Base-by-base conservation (phyloP, 495 filamentous ascomycete genomes). In the Cairneyella variabilis region DNA sequence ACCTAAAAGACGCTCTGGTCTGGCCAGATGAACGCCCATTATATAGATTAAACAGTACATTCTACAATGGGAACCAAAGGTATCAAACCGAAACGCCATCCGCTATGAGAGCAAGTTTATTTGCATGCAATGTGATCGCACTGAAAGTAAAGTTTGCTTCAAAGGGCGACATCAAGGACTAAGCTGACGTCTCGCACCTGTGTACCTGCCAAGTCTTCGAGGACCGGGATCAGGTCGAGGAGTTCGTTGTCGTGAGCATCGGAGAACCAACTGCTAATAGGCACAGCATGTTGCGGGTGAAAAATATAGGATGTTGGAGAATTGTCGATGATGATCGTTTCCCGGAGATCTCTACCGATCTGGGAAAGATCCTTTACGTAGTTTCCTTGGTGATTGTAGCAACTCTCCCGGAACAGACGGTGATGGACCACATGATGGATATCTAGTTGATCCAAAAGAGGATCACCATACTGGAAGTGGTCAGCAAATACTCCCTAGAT, bases 251-350 rank as follows among this genome's bases (percentile, higher is more conserved):
- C 93, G 71, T 99, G 93, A 51, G 95, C 93, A 73, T 99, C 93
- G 63, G 91, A 97, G 76, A 99, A 99, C 93, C 93, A 99, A 79
- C 92, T 97, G 79, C 92, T 97, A 73, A 99, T 99, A 20, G 93
- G 93, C 40, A 99, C 93, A 52, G 93, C 93, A 69, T 99, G 93
- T 74, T 99, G 92, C 12, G 95, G 93, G 62, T 99, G 93, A 77
- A 99, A 99, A 64, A 97, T 97, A 71, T 99, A 99, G 18, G 91
- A 96, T 14, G 95, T 99, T 16, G 93, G 95, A 20, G 93, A 97
- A 71, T 99, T 99, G 73, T 99, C 93, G 64, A 99, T 99, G 66
- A 99, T 99, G 66, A 99, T 99, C 2, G 92, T 97, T 64, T 97
- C 93, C 62, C 86, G 87, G 42, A 99, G 84, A 70, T 99, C 91